Evolutionary conservation across 2,329 filamentous ascomycete species (phyloP).

Genomic region (Fusarium sublunatum): DNA sequence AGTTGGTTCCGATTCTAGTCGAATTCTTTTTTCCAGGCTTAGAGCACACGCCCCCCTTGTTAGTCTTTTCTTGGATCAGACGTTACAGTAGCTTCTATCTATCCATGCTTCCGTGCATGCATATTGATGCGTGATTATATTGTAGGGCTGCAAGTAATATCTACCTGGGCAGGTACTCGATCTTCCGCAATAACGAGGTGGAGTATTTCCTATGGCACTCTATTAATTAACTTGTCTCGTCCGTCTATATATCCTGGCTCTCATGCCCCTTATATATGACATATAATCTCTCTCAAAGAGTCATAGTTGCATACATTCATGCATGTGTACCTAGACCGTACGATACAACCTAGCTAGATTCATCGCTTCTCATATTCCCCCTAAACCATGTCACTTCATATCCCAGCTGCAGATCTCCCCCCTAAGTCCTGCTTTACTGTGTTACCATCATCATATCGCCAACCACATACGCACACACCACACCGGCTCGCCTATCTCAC

Average conservation of each 20-base stretch:
- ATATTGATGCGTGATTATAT: slow-evolving; percentile 1
- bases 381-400: slow-evolving; percentile 1
- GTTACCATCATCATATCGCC: slow-evolving; percentile 14
- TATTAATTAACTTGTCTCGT: too few species aligned
- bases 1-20: slow-evolving; percentile 32
- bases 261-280: slow-evolving; percentile 23
- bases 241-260: background rate
- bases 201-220: too few species aligned
- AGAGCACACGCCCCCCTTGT: slow-evolving; percentile 36
- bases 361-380: slow-evolving; percentile 20
- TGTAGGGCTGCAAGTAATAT: slow-evolving; percentile 5
- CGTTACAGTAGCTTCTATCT: slow-evolving; percentile 28
- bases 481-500: slow-evolving; percentile 32
- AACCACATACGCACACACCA: slow-evolving; percentile 28
- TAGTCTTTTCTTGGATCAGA: slow-evolving; percentile 15
- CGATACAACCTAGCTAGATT: slow-evolving; percentile 28
- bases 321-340: slow-evolving; percentile 27
- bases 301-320: slow-evolving; percentile 26
- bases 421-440: background rate
- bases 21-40: slow-evolving; percentile 4
- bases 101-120: slow-evolving; percentile 18
- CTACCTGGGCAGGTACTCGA: too few species aligned
- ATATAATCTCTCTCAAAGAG: slow-evolving; percentile 5
- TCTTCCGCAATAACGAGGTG: too few species aligned
- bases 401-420: slow-evolving; percentile 30